A percentile compares a stretch with the other conserved stretches of the same genome.
phyloP scores from a whole-genome alignment of 352 stramenopile genomes.

The Globisporangium megalacanthum region DNA sequence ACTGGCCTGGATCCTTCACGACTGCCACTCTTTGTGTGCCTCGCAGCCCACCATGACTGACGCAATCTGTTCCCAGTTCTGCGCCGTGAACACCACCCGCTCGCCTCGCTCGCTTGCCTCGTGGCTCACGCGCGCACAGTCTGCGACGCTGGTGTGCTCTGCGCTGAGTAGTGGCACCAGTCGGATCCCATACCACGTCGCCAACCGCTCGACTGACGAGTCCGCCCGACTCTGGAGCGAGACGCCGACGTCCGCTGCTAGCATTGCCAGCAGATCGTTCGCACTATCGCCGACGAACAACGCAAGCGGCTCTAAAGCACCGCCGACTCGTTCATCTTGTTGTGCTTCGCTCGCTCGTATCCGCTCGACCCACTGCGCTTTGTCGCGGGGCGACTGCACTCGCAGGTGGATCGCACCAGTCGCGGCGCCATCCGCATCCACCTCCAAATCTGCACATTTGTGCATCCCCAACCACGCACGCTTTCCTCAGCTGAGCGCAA shows the following conservation, averaged over 20 bases:
- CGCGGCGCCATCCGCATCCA: slow-evolving; percentile 28
- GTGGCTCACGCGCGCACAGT: slow-evolving; percentile 8
- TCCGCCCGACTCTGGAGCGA: slow-evolving; percentile 19
- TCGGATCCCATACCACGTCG: slow-evolving; percentile 26
- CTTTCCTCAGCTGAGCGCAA: background rate
- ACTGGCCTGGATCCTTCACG: no score
- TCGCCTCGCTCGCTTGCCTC: background rate
- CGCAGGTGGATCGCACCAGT: slow-evolving; percentile 48
- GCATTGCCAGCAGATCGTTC: slow-evolving; percentile 58
- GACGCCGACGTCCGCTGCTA: slow-evolving; percentile 59
- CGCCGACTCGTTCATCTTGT: background rate
- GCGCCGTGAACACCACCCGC: slow-evolving; percentile 1
- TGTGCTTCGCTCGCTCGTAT: slow-evolving; percentile 4
- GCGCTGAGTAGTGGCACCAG: slow-evolving; percentile 20
- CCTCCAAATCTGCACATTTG: slow-evolving; percentile 35
- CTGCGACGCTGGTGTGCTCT: slow-evolving; percentile 7
- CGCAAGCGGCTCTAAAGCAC: slow-evolving; percentile 2
- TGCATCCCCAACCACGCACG: background rate
- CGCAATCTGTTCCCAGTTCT: slow-evolving; percentile 21
- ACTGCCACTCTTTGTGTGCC: background rate
- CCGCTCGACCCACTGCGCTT: slow-evolving; percentile 27
- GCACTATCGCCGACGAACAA: slow-evolving; percentile 69
- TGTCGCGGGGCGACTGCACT: slow-evolving; percentile 56
- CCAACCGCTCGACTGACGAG: slow-evolving; percentile 21
- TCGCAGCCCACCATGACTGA: background rate